Evolutionary conservation across 768 basidiomycete genomes (phyloP).

Genomic region (Kwoniella dendrophila): DNA sequence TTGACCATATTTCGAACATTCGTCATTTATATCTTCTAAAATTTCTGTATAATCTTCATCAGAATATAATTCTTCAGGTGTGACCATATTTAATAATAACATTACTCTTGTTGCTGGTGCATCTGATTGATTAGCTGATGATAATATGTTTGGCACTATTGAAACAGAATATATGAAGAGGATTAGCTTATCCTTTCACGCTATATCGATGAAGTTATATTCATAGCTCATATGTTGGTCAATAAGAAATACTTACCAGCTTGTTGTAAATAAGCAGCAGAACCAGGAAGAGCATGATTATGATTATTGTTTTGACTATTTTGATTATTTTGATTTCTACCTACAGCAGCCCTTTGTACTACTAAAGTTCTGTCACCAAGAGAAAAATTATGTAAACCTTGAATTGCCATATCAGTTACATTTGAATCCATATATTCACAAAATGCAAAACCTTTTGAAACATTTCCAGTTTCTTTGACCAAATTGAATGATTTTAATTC

Average conservation of each 20-base stretch:
- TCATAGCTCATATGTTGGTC: background rate
- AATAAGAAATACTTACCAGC: constrained; percentile 22
- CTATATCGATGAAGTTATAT: background rate
- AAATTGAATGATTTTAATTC: constrained; percentile 97
- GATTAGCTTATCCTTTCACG: no score
- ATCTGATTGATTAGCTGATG: constrained; percentile 27
- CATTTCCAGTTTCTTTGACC: constrained; percentile 80
- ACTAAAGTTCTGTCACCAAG: constrained; percentile 93
- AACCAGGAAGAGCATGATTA: constrained; percentile 28
- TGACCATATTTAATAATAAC: constrained; percentile 99
- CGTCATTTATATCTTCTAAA: constrained; percentile 80
- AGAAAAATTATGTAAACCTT: constrained; percentile 95
- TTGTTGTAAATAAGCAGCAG: constrained; percentile 34
- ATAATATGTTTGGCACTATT: constrained; percentile 46
- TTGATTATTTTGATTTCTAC: constrained; percentile 52
- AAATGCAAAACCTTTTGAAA: constrained; percentile 98
- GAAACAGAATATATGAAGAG: background rate
- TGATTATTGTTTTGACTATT: constrained; percentile 19
- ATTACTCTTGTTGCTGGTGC: constrained; percentile 80
- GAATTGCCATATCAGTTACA: constrained; percentile 93
- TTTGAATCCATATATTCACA: constrained; percentile 91
- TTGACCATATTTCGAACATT: constrained; percentile 51
- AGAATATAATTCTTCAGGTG: constrained; percentile 81
- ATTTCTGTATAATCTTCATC: constrained; percentile 93
- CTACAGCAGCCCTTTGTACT: constrained; percentile 94